These are phyloP conservation scores for Rostrohypoxylon terebratum DNA, from an alignment of 495 filamentous ascomycete species.

Conservation along the genomic window DNA sequence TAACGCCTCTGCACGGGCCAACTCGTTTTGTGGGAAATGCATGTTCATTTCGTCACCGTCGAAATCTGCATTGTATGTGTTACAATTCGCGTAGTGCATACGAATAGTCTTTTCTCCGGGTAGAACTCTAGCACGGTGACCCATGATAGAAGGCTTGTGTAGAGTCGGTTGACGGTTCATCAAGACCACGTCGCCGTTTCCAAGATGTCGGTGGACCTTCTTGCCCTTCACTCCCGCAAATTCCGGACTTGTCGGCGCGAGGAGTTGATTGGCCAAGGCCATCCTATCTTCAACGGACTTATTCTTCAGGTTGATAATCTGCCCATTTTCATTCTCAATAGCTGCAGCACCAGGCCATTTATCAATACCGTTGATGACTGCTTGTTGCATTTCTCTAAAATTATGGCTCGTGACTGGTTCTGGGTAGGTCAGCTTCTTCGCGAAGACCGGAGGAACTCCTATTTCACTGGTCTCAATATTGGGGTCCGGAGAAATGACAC, in stretches of 20 bases:
- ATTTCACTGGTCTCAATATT: constrained; percentile 99
- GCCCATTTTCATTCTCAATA: constrained; percentile 95
- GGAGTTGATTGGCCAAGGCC: constrained; percentile 88
- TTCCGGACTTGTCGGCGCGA: constrained; percentile 84
- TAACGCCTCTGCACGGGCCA: constrained; percentile 90
- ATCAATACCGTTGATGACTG: constrained; percentile 93
- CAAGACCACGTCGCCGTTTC: constrained; percentile 94
- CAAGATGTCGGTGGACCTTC: constrained; percentile 96
- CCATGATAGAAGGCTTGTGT: constrained; percentile 99
- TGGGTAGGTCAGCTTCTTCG: constrained; percentile 94
- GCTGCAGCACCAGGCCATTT: constrained; percentile 95
- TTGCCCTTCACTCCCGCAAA: constrained; percentile 86
- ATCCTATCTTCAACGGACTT: constrained; percentile 88
- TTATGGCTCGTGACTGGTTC: constrained; percentile 98
- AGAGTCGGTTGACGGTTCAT: constrained; percentile 99
- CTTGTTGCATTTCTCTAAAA: constrained; percentile 92
- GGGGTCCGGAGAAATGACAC: constrained; percentile 97
- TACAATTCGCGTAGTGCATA: constrained; percentile 99
- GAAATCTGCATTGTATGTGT: constrained; percentile 99
- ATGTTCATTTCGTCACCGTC: constrained; percentile 99
- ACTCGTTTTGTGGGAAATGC: constrained; percentile 98
- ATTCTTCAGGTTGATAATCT: constrained; percentile 85
- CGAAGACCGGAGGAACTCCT: constrained; percentile 96
- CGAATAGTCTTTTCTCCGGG: constrained; percentile 96
- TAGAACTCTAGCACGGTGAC: constrained; percentile 90